These are phyloP conservation scores for Solanum clarkiae DNA, from an alignment of 257 asterid species.

Conservation along the genomic window DNA sequence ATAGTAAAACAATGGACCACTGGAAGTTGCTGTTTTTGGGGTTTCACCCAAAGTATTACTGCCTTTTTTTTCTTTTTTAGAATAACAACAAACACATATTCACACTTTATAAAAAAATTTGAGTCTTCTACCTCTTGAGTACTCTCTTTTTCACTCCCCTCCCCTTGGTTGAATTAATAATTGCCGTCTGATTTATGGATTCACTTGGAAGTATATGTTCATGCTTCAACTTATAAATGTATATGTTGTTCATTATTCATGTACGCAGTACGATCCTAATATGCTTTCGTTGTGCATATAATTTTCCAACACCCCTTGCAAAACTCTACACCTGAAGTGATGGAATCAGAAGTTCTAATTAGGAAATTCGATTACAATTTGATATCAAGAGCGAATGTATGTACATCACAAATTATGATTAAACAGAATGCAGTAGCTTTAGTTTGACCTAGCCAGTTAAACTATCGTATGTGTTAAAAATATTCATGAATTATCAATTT, in stretches of 20 bases:
- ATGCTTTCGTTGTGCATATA: too few species aligned
- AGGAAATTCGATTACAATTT: neutral
- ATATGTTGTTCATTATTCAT: too few species aligned
- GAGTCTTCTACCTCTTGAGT: constrained; percentile 23
- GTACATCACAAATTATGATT: too few species aligned
- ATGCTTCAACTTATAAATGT: too few species aligned
- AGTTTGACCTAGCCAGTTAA: neutral
- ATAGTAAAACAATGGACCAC: constrained; percentile 76
- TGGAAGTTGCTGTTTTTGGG: constrained; percentile 88
- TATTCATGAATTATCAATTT: neutral
- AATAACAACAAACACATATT: constrained; percentile 50
- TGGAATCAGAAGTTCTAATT: neutral
- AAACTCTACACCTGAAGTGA: neutral
- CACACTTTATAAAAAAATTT: neutral
- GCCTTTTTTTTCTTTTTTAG: constrained; percentile 44
- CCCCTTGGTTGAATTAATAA: too few species aligned
- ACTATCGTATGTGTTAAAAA: neutral
- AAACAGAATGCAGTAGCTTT: neutral
- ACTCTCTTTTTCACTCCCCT: constrained; percentile 8
- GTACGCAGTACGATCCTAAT: too few species aligned
- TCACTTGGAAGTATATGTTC: too few species aligned
- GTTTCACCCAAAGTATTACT: constrained; percentile 73
- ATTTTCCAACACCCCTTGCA: too few species aligned
- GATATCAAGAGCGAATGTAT: neutral
- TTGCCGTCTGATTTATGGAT: too few species aligned